Conservation (phyloP, 306 rosid genomes). For the Prunus salicina region DNA sequence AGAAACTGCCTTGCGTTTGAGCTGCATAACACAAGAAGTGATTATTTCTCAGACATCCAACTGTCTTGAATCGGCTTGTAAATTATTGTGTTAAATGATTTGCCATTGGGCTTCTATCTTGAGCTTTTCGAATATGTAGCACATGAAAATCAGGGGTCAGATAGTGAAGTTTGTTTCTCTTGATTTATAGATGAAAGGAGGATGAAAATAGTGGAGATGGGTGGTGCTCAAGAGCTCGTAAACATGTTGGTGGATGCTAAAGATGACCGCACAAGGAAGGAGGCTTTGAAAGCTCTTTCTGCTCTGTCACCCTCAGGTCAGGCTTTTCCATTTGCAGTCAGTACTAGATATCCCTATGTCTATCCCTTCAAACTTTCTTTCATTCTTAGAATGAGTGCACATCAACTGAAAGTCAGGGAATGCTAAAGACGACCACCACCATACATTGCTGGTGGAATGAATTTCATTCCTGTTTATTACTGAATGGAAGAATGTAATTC, state of each 20-base stretch:
- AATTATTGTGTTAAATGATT: constrained; percentile 1
- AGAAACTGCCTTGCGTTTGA: neutral
- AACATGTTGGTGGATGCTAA: constrained; percentile 76
- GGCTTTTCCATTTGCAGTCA: constrained; percentile 2
- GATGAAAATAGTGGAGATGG: constrained; percentile 75
- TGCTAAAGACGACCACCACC: neutral
- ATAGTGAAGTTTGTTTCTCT: constrained; percentile 18
- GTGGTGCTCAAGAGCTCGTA: constrained; percentile 67
- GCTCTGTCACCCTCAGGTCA: constrained; percentile 77
- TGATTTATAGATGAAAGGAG: constrained; percentile 63
- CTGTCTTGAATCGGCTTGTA: constrained; percentile 1
- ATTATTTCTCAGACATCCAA: neutral
- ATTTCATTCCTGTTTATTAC: neutral
- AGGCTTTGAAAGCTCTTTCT: constrained; percentile 74
- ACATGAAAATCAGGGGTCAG: constrained; percentile 6
- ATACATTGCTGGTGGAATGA: neutral
- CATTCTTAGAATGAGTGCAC: neutral
- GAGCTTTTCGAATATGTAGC: neutral
- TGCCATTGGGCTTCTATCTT: constrained; percentile 1
- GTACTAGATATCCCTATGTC: neutral
- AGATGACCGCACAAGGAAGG: constrained; percentile 90
- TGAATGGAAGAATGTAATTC: neutral
- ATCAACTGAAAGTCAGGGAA: neutral
- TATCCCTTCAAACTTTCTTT: neutral
- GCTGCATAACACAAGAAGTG: neutral